Evolutionary conservation across 2,329 filamentous ascomycete species (phyloP).

Genomic region (Trichoderma atroviride): DNA sequence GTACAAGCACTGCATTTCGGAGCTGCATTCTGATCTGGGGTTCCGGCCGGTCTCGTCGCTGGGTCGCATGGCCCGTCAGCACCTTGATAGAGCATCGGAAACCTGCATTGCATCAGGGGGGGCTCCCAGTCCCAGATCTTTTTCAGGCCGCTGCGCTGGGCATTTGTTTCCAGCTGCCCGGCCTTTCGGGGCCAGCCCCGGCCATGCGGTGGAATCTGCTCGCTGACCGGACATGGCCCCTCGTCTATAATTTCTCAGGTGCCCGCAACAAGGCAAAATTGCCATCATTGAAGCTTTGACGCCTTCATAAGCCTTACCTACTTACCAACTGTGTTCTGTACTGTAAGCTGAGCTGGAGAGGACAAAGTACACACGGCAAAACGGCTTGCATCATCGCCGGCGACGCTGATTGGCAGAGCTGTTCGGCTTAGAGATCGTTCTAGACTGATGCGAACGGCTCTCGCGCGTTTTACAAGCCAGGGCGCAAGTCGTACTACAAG

Average conservation of each 20-base stretch:
- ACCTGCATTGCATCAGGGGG: constrained; percentile 25
- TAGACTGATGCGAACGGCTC: not conserved
- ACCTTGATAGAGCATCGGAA: constrained; percentile 19
- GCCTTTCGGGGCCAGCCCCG: not conserved
- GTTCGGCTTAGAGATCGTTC: not conserved
- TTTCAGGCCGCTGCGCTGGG: not conserved
- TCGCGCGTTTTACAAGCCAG: constrained; percentile 1
- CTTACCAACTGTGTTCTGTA: not conserved
- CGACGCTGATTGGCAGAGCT: not conserved
- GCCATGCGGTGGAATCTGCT: not conserved
- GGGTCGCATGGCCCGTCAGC: constrained; percentile 17
- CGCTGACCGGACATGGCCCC: not conserved
- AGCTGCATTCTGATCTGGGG: constrained; percentile 3
- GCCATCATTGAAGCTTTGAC: not conserved
- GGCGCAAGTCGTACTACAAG: not conserved
- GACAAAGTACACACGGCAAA: not conserved
- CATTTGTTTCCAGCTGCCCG: constrained; percentile 15
- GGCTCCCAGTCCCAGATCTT: constrained; percentile 6
- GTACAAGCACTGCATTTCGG: not conserved
- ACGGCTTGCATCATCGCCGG: not conserved
- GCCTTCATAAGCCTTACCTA: not conserved
- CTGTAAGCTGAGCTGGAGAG: not conserved
- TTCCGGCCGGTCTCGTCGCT: not conserved
- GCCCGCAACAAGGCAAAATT: not conserved
- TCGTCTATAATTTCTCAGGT: constrained; percentile 1